These are phyloP conservation scores for Populus hybrid DNA, from an alignment of 441 rosid species.

Conservation along the genomic window DNA sequence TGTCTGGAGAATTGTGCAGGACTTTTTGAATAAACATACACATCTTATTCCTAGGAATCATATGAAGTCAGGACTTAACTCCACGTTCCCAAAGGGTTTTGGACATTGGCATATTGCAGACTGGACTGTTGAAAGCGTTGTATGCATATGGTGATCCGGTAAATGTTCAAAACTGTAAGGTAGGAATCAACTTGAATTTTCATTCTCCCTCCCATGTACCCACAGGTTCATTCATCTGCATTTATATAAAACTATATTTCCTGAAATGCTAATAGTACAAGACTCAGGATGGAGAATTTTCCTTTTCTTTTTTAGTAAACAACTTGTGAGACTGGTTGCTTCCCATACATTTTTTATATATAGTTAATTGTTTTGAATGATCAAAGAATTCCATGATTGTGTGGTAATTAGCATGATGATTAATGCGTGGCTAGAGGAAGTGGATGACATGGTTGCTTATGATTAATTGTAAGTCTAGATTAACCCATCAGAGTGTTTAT, in stretches of 20 bases:
- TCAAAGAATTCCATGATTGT: not conserved
- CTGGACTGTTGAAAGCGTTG: not conserved
- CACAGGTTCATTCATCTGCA: not conserved
- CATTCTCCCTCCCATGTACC: not conserved
- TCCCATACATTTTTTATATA: not conserved
- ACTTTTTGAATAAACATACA: not conserved
- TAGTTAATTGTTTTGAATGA: conserved; percentile 1
- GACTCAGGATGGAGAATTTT: not conserved
- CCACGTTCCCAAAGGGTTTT: not conserved
- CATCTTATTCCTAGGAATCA: not conserved
- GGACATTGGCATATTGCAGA: not conserved
- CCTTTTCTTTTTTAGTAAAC: not conserved
- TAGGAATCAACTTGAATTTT: not conserved
- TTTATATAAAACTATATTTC: not conserved
- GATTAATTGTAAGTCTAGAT: not conserved
- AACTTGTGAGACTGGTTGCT: not conserved
- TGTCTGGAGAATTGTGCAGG: not conserved
- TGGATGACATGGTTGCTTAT: not conserved
- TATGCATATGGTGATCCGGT: not conserved
- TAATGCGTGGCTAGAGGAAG: not conserved
- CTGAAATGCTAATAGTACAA: not conserved
- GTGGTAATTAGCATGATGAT: not conserved
- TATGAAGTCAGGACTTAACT: not conserved
- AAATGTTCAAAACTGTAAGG: not conserved
- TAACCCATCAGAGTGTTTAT: not conserved